phyloP scores from a whole-genome alignment of 179 eudicot genomes.

The Silene noctiflora region DNA sequence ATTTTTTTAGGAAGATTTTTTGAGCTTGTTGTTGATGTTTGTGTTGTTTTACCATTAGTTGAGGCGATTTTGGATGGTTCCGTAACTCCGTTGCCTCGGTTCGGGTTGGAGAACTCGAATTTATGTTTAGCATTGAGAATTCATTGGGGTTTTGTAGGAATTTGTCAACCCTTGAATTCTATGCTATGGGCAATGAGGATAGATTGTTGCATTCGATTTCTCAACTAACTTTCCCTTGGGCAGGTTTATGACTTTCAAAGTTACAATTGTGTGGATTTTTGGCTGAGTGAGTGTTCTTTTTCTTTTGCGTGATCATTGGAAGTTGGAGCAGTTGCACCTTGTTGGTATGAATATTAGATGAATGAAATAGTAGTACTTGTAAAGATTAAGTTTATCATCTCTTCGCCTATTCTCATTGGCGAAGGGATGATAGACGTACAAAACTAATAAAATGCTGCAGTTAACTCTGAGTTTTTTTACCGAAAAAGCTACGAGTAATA shows the following conservation, averaged over 20 bases:
- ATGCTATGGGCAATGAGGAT: background rate
- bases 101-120: background rate
- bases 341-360: background rate
- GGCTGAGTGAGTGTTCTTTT: too few species aligned
- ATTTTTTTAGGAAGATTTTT: too few species aligned
- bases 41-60: too few species aligned
- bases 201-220: constrained; percentile 6
- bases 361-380: background rate
- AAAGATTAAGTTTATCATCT: background rate
- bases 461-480: background rate
- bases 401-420: background rate
- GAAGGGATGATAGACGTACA: background rate
- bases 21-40: too few species aligned
- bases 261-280: background rate
- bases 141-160: background rate
- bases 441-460: background rate
- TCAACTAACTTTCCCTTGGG: background rate
- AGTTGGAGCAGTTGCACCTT: background rate
- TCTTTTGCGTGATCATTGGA: background rate
- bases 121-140: too few species aligned
- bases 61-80: background rate
- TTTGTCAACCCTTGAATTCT: background rate
- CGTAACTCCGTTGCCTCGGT: too few species aligned
- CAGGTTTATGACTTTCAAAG: too few species aligned
- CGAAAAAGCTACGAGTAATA: too few species aligned